Evolutionary conservation across 306 rosid species (phyloP).

Genomic region (Purshia tridentata): DNA sequence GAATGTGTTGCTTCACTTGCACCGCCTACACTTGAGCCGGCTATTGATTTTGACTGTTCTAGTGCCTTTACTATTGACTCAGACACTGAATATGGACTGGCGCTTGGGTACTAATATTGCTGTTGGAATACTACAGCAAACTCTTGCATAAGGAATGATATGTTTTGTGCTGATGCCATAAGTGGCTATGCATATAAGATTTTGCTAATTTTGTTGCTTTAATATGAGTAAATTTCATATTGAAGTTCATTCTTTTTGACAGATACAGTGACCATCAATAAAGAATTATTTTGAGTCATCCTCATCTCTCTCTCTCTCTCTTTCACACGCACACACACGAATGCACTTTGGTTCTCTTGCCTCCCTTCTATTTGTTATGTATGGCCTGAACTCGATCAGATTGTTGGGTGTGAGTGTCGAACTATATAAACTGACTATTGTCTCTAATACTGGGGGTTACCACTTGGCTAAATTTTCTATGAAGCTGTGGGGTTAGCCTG

Average conservation of each 20-base stretch:
- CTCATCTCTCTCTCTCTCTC: not conserved
- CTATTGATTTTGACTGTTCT: constrained; percentile 10
- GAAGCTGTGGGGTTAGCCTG: too few relatives aligned
- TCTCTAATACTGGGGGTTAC: too few relatives aligned
- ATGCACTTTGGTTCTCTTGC: not conserved
- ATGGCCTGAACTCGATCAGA: too few relatives aligned
- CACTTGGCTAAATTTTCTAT: too few relatives aligned
- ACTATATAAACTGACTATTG: too few relatives aligned
- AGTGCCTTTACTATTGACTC: constrained; percentile 1
- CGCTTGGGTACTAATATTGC: not conserved
- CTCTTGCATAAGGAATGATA: not conserved
- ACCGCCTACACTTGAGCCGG: constrained; percentile 40
- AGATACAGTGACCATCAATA: not conserved
- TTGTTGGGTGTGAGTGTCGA: too few relatives aligned
- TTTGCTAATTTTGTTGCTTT: not conserved
- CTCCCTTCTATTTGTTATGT: too few relatives aligned
- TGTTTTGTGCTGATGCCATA: not conserved
- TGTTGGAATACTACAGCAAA: not conserved
- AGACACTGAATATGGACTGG: not conserved
- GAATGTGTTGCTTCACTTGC: constrained; percentile 53
- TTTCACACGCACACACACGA: too few relatives aligned
- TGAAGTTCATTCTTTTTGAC: not conserved
- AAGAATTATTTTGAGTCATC: not conserved
- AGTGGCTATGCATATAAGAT: not conserved
- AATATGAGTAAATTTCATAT: not conserved